Evolutionary conservation across 805 yeast species (phyloP), one percentile per base, ranked within the genome.

Genomic region (Candida broadrunensis): DNA sequence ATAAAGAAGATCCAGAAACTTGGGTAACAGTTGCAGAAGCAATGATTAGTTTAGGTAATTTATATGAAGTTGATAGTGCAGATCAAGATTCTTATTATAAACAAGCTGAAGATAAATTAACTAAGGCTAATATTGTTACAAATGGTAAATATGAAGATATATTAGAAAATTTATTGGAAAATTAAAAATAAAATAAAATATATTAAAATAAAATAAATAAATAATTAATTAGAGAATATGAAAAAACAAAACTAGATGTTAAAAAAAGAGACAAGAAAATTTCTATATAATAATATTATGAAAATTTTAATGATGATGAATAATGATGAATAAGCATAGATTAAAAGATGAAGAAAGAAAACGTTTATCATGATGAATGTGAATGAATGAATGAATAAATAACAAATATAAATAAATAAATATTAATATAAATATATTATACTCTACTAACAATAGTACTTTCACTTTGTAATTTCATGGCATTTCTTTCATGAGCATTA

Each of bases 21-120:
- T 85, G 91, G 87, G 95, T 83, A 11, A 77, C 80, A 54, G 73
- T 85, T 35, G 96, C 97, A 1, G 98, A 91, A 60, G 90, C 95
- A 1, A 70, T 79, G 53, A 87, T 91, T 26, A 78, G 85, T 13
- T 65, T 86, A 49, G 97, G 90, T 13, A 90, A 89, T 51, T 58
- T 89, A 37, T 70, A 75, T 45, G 86, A 82, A 7, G 65, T 77
- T 19, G 88, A 83, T 20, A 72, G 83, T 38, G 64, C 67, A 25
- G 85, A 82, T 33, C 96, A 88, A 63, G 86, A 83, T 44, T 52
- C 69, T 4, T 65, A 75, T 37, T 90, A 90, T 58, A 60, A 62
- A 14, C 70, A 75, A 41, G 98, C 97, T 0, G 90, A 88, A 52
- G 64, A 67, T 44, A 71, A 79, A 21, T 66, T 90, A 50, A 73